Evolutionary conservation across 169 alveolate species (phyloP).

Genomic region (Eimeria sp.): DNA sequence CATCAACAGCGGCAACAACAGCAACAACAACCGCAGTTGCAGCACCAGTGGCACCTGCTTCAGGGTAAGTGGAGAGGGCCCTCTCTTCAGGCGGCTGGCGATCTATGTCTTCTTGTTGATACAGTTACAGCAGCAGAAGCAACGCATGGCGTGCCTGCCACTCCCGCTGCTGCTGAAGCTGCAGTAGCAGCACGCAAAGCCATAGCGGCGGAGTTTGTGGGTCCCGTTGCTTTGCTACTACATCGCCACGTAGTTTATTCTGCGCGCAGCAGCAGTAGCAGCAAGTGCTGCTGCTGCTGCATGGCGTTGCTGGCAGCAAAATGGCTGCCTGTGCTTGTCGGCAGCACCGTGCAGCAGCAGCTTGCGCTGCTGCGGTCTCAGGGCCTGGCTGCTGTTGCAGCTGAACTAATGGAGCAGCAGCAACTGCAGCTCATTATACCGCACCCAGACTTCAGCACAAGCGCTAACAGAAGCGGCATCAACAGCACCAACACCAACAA

Average conservation of each 20-base stretch:
- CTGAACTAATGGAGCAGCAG: constrained; percentile 22
- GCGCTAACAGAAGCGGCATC: no score
- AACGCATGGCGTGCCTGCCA: neutral
- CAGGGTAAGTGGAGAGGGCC: neutral
- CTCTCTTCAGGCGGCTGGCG: constrained; percentile 1
- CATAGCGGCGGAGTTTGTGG: constrained; percentile 23
- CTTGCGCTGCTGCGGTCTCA: constrained; percentile 39
- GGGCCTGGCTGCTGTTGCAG: constrained; percentile 41
- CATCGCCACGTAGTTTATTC: constrained; percentile 7
- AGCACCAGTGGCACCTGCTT: constrained; percentile 30
- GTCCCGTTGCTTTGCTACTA: constrained; percentile 33
- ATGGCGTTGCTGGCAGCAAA: constrained; percentile 27
- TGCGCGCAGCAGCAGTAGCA: constrained; percentile 43
- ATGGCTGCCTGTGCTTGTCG: constrained; percentile 35
- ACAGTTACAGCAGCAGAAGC: constrained; percentile 50
- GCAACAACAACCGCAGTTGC: no score
- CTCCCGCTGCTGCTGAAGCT: constrained; percentile 35
- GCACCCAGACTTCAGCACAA: neutral
- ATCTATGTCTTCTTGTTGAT: constrained; percentile 5
- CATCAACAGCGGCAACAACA: constrained; percentile 54
- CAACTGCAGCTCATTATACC: neutral
- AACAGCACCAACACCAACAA: neutral
- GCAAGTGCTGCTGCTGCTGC: constrained; percentile 64
- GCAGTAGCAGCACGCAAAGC: constrained; percentile 60
- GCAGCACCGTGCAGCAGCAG: constrained; percentile 48